These are phyloP conservation scores for Auricularia sp. DNA, from an alignment of 768 basidiomycete species.

Conservation along the genomic window DNA sequence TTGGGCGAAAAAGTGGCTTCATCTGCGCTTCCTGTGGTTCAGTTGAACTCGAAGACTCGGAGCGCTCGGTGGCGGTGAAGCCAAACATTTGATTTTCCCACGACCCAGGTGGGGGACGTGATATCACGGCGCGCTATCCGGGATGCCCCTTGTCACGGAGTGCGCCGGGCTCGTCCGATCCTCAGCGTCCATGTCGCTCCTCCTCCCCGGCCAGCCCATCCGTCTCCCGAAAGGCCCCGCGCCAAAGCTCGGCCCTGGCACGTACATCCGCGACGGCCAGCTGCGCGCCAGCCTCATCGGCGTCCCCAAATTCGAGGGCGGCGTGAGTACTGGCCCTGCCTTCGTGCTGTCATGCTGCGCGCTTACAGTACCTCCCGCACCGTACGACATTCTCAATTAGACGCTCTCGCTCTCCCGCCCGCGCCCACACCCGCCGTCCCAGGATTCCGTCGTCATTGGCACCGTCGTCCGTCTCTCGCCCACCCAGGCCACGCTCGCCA, in stretches of 20 bases:
- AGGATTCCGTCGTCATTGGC: conserved; percentile 72
- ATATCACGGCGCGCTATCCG: too few relatives aligned
- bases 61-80: too few relatives aligned
- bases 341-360: too few relatives aligned
- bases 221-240: conserved; percentile 41
- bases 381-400: conserved; percentile 23
- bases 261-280: conserved; percentile 53
- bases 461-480: conserved; percentile 76
- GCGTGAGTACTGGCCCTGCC: conserved; percentile 39
- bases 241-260: conserved; percentile 48
- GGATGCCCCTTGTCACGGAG: too few relatives aligned
- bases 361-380: conserved; percentile 5
- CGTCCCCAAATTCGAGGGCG: conserved; percentile 45
- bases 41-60: too few relatives aligned
- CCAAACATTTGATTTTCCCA: too few relatives aligned
- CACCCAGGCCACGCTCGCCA: conserved; percentile 70
- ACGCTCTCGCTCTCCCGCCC: conserved; percentile 51
- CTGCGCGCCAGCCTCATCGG: conserved; percentile 66
- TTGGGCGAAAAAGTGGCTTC: too few relatives aligned
- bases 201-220: conserved; percentile 77
- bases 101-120: too few relatives aligned
- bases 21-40: too few relatives aligned
- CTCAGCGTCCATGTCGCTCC: conserved; percentile 22
- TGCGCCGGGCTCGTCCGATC: conserved; percentile 16
- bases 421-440: conserved; percentile 62